These are phyloP conservation scores for Starmerella riodocensis DNA, from an alignment of 805 yeast species.

Conservation along the genomic window DNA sequence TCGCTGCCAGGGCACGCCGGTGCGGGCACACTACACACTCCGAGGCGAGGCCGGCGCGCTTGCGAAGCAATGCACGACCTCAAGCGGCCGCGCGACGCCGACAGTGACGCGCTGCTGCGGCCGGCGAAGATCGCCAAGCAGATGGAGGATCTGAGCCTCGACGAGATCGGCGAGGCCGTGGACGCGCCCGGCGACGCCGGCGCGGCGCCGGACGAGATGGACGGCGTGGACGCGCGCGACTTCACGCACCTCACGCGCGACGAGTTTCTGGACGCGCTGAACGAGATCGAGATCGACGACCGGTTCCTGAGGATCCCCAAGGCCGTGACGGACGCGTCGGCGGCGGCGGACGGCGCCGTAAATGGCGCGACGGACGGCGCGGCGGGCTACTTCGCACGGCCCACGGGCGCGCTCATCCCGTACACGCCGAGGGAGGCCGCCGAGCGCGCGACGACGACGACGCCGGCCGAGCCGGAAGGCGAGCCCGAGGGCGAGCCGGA, in stretches of 20 bases:
- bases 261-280: slow-evolving; percentile 14
- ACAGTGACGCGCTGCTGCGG: slow-evolving; percentile 2
- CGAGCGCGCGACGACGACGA: too few relatives aligned
- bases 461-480: too few relatives aligned
- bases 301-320: slow-evolving; percentile 17
- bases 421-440: too few relatives aligned
- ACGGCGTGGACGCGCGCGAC: slow-evolving; percentile 14
- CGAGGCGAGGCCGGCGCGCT: too few relatives aligned
- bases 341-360: background rate
- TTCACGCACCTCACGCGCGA: slow-evolving; percentile 9
- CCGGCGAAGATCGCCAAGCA: slow-evolving; percentile 10
- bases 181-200: background rate
- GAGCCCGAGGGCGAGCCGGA: too few relatives aligned
- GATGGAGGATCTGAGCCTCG: slow-evolving; percentile 1
- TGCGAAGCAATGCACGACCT: background rate
- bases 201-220: slow-evolving; percentile 11
- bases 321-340: background rate
- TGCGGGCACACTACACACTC: too few relatives aligned
- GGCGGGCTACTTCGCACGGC: slow-evolving; percentile 6
- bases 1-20: too few relatives aligned
- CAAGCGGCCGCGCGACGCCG: background rate
- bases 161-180: background rate
- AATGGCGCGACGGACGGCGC: background rate
- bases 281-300: slow-evolving; percentile 16
- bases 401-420: slow-evolving; percentile 15